A percentile compares a stretch with the other conserved stretches of the same genome.
phyloP scores from a whole-genome alignment of 208 protist genomes.

The Leishmania major region DNA sequence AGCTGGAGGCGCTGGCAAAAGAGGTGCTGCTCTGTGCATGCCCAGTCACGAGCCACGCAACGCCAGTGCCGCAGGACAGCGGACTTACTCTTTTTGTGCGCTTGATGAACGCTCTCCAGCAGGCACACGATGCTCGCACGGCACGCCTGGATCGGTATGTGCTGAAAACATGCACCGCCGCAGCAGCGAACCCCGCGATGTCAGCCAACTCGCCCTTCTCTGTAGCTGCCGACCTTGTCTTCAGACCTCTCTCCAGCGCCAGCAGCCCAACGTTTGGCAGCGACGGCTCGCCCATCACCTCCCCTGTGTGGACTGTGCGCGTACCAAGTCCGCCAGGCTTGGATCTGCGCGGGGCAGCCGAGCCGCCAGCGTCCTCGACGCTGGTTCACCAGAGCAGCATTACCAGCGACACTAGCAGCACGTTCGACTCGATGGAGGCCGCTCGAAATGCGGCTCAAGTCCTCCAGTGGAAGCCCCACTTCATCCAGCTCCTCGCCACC shows the following conservation, averaged over 20 bases:
- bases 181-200: conserved; percentile 2
- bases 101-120: conserved; percentile 15
- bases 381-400: neutral
- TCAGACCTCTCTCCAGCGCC: conserved; percentile 20
- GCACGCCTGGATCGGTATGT: conserved; percentile 18
- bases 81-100: conserved; percentile 1
- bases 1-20: conserved; percentile 10
- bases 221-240: neutral
- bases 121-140: conserved; percentile 4
- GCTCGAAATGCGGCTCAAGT: conserved; percentile 17
- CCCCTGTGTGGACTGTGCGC: conserved; percentile 22
- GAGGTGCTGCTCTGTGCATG: conserved; percentile 1
- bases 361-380: neutral
- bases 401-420: conserved; percentile 11
- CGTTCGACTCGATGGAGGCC: neutral
- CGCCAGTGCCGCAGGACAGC: neutral
- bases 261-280: conserved; percentile 24
- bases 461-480: conserved; percentile 30
- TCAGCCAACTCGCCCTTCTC: conserved; percentile 4
- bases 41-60: neutral
- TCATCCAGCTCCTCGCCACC: conserved; percentile 33
- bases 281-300: conserved; percentile 13
- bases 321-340: conserved; percentile 11
- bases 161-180: conserved; percentile 10
- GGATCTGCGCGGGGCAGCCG: neutral